Percentiles rank a stretch among this genome's conserved stretches.
These are phyloP conservation scores for Colletotrichum abscissum DNA, from an alignment of 2,329 filamentous ascomycete genomes.

Conservation along the genomic window DNA sequence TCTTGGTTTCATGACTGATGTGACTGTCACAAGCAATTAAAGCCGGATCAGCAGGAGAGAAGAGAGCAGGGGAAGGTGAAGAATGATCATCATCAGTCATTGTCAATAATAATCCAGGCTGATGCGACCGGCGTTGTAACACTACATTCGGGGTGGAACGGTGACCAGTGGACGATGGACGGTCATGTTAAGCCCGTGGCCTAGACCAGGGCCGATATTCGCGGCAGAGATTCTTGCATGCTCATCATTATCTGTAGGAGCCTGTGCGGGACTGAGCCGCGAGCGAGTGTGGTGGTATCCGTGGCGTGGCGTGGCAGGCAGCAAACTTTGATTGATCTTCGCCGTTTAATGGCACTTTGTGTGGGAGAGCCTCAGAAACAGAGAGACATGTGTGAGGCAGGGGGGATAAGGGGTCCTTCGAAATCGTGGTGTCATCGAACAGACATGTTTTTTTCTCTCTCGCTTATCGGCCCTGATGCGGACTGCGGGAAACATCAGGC, in stretches of 20 bases:
- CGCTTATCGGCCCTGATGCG: slow-evolving; percentile 8
- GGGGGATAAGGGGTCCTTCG: not conserved
- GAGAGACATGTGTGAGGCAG: not conserved
- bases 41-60: not conserved
- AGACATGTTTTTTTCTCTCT: not conserved
- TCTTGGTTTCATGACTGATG: too few species aligned
- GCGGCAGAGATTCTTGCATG: not conserved
- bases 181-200: not conserved
- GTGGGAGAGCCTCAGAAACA: not conserved
- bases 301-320: not conserved
- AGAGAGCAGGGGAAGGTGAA: not conserved
- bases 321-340: not conserved
- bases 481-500: not conserved
- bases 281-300: too few species aligned
- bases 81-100: not conserved
- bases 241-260: not conserved
- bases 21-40: too few species aligned
- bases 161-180: not conserved
- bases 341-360: not conserved
- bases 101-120: too few species aligned
- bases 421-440: slow-evolving; percentile 24
- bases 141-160: not conserved
- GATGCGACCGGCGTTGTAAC: not conserved
- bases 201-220: not conserved
- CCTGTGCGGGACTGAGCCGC: too few species aligned